These are phyloP conservation scores for Trichophyton verrucosum DNA, from an alignment of 2,329 filamentous ascomycete species.

Conservation along the genomic window DNA sequence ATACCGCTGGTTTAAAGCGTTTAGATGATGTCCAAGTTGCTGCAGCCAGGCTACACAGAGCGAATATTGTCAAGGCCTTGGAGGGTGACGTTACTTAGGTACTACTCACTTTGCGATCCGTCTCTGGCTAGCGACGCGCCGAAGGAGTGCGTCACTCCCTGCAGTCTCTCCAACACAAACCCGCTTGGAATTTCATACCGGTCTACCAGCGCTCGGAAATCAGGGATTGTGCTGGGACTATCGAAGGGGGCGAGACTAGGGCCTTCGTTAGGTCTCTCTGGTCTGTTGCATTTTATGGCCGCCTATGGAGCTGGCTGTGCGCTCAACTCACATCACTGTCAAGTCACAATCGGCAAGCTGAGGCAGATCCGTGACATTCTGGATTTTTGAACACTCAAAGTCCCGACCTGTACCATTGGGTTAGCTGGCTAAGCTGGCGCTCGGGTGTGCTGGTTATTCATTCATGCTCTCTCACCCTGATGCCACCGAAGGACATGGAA, in stretches of 20 bases:
- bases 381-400: not conserved
- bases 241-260: not conserved
- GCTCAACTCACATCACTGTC: not conserved
- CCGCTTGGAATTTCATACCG: not conserved
- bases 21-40: not conserved
- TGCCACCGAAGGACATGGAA: not conserved
- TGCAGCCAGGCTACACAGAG: not conserved
- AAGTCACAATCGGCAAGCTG: not conserved
- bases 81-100: too few relatives aligned
- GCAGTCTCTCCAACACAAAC: not conserved
- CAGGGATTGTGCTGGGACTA: not conserved
- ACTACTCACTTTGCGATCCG: not conserved
- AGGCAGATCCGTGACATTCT: not conserved
- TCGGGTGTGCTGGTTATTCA: not conserved
- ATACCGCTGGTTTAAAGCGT: not conserved
- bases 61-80: not conserved
- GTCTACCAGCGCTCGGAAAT: not conserved
- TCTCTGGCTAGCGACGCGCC: not conserved
- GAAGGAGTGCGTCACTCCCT: not conserved
- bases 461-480: not conserved
- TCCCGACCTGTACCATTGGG: not conserved
- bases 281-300: not conserved
- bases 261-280: not conserved
- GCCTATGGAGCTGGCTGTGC: not conserved
- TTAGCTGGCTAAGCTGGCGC: not conserved